These are phyloP conservation scores for Anastatica hierochuntica DNA, from an alignment of 345 rosid species.

Conservation along the genomic window DNA sequence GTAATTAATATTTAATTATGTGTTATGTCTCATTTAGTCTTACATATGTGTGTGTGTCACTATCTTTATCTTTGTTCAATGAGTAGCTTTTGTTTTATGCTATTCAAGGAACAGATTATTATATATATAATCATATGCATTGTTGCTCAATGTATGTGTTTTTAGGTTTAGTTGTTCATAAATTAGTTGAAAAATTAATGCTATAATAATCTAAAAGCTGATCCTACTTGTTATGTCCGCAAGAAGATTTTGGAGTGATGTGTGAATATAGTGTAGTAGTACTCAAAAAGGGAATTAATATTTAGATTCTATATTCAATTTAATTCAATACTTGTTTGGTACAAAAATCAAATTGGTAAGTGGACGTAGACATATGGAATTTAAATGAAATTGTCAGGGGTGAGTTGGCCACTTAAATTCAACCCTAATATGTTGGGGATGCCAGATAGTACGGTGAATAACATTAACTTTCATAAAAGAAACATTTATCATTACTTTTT, in stretches of 20 bases:
- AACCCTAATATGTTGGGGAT: slow-evolving; percentile 24
- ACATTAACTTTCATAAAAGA: neutral
- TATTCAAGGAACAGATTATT: too few relatives aligned
- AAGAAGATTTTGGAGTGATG: neutral
- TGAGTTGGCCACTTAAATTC: slow-evolving; percentile 18
- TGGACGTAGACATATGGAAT: slow-evolving; percentile 3
- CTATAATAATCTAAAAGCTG: neutral
- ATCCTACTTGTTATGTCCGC: neutral
- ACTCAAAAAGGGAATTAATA: neutral
- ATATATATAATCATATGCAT: slow-evolving; percentile 11
- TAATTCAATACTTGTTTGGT: neutral
- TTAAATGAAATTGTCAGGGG: slow-evolving; percentile 19
- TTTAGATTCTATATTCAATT: slow-evolving; percentile 1
- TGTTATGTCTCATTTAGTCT: neutral
- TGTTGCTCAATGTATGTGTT: neutral
- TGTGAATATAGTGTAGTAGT: neutral
- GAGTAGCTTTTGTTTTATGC: neutral
- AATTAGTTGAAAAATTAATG: neutral
- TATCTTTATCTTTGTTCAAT: neutral
- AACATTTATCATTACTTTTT: too few relatives aligned
- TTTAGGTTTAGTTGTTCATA: neutral
- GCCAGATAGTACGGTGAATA: slow-evolving; percentile 3
- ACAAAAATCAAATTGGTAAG: neutral
- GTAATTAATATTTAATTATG: neutral
- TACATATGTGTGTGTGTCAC: neutral